phyloP scores from a whole-genome alignment of 78 protist species.

The Dictyostelium firmibasis region DNA sequence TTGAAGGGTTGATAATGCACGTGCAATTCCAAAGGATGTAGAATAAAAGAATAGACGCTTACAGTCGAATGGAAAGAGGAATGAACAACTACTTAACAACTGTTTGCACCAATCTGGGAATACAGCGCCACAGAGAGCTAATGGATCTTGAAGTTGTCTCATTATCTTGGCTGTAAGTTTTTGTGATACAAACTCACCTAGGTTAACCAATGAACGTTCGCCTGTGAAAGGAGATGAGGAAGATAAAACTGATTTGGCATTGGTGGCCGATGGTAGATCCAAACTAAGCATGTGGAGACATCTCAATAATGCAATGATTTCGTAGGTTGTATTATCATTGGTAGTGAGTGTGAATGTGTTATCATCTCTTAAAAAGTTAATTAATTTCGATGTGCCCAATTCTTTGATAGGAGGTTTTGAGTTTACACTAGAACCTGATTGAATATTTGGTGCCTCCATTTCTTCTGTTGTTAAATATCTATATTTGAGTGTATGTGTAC shows the following conservation, averaged over 20 bases:
- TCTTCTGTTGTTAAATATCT: conserved; percentile 34
- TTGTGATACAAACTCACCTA: conserved; percentile 38
- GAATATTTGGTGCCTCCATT: conserved; percentile 36
- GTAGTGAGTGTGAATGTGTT: conserved; percentile 23
- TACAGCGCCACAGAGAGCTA: conserved; percentile 82
- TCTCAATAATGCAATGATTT: conserved; percentile 47
- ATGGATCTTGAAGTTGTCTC: conserved; percentile 91
- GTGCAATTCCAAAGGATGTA: conserved; percentile 87
- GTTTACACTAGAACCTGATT: not conserved
- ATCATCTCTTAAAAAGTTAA: conserved; percentile 28
- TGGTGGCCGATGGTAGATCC: not conserved
- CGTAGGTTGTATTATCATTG: conserved; percentile 55
- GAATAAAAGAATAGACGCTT: conserved; percentile 73
- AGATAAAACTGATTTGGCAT: not conserved
- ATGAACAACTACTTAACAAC: conserved; percentile 48
- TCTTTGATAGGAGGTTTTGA: conserved; percentile 6
- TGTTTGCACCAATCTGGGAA: conserved; percentile 87
- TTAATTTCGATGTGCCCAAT: conserved; percentile 31
- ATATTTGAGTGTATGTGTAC: conserved; percentile 57
- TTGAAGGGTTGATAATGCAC: conserved; percentile 82
- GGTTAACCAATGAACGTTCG: not conserved
- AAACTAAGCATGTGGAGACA: conserved; percentile 11
- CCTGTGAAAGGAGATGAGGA: not conserved
- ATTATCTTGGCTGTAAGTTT: conserved; percentile 85
- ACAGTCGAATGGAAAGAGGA: conserved; percentile 82